These are phyloP conservation scores for Pseudogymnoascus sp. DNA, from an alignment of 2,329 filamentous ascomycete species.

Conservation along the genomic window DNA sequence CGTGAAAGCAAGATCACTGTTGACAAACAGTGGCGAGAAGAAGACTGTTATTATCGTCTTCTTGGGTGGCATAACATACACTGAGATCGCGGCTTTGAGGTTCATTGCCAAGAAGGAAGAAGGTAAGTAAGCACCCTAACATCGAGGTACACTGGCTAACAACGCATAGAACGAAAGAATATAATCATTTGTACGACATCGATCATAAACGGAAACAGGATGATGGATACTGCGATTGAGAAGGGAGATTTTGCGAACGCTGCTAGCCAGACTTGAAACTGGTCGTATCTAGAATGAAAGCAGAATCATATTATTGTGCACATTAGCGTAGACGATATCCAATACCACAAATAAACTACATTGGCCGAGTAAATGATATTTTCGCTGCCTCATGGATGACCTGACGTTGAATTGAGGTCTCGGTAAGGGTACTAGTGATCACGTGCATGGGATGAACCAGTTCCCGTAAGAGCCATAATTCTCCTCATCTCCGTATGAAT, in stretches of 20 bases:
- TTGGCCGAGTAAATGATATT: background rate
- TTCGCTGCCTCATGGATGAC: background rate
- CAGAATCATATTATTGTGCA: constrained; percentile 6
- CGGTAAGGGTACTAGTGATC: constrained; percentile 4
- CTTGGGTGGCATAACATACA: constrained; percentile 91
- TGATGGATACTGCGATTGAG: constrained; percentile 81
- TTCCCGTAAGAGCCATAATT: constrained; percentile 8
- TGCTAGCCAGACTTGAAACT: constrained; percentile 6
- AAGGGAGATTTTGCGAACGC: constrained; percentile 47
- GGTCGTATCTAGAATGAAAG: background rate
- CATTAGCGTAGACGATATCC: constrained; percentile 9
- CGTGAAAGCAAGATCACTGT: constrained; percentile 71
- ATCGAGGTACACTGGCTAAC: constrained; percentile 12
- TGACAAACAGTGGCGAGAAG: constrained; percentile 64
- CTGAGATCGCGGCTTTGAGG: constrained; percentile 86
- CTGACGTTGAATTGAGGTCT: constrained; percentile 4
- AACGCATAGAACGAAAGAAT: constrained; percentile 54
- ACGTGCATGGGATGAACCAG: background rate
- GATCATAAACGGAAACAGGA: constrained; percentile 78
- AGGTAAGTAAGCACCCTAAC: constrained; percentile 33
- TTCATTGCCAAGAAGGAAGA: constrained; percentile 83
- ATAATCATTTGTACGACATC: constrained; percentile 90
- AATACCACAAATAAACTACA: constrained; percentile 3
- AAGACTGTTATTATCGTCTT: constrained; percentile 97
- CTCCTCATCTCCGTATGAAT: constrained; percentile 8